Evolutionary conservation across 768 basidiomycete species (phyloP).

Genomic region (Tephrocybe sp.): DNA sequence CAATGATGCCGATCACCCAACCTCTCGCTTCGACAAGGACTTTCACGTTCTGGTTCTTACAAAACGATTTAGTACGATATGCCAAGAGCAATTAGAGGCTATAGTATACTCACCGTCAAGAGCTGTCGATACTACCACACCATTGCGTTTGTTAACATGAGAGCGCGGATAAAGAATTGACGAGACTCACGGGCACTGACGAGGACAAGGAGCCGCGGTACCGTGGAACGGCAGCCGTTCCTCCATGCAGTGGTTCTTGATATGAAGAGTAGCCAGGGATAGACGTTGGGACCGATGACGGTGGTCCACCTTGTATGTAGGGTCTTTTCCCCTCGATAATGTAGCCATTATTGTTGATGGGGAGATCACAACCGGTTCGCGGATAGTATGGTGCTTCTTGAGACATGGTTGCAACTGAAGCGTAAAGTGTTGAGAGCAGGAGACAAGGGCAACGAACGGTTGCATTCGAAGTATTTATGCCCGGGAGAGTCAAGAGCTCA

Average conservation of each 20-base stretch:
- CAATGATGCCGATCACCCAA: conserved; percentile 12
- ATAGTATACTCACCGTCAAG: neutral
- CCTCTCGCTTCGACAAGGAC: conserved; percentile 8
- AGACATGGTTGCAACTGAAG: too few relatives aligned
- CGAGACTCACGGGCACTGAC: neutral
- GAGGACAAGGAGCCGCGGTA: neutral
- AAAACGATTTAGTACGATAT: neutral
- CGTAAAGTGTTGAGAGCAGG: too few relatives aligned
- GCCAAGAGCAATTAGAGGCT: neutral
- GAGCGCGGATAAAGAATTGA: neutral
- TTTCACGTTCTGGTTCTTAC: conserved; percentile 9
- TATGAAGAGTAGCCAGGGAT: neutral
- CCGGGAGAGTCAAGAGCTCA: neutral
- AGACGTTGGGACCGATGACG: too few relatives aligned
- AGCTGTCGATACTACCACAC: neutral
- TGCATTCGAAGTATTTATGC: conserved; percentile 3
- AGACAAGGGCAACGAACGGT: too few relatives aligned
- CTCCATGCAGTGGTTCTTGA: neutral
- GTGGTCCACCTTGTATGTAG: too few relatives aligned
- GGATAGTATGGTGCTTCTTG: too few relatives aligned
- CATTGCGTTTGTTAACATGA: neutral
- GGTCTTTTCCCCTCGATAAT: too few relatives aligned
- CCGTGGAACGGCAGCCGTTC: neutral
- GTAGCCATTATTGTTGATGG: too few relatives aligned
- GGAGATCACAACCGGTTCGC: too few relatives aligned